Conservation (phyloP, 768 basidiomycete species). For the Phanerochaete carnosa region DNA sequence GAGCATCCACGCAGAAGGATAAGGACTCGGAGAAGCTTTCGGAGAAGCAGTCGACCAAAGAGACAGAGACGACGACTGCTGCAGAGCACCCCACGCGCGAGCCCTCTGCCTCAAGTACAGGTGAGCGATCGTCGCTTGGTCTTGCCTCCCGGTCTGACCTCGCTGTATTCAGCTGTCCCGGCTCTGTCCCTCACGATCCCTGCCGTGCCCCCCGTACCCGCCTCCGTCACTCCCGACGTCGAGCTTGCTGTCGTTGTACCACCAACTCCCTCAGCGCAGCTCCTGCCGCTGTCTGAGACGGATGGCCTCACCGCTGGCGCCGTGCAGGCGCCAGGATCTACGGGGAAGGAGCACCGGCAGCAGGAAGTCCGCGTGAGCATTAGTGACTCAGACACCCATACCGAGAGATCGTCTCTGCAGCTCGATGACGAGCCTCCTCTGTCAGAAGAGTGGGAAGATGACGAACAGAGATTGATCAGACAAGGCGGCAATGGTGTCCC, state of each 20-base stretch:
- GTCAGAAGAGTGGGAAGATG: conserved; percentile 67
- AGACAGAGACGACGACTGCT: background rate
- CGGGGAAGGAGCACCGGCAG: conserved; percentile 35
- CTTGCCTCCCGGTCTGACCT: background rate
- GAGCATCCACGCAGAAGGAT: conserved; percentile 15
- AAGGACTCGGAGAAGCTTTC: conserved; percentile 20
- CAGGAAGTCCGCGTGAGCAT: conserved; percentile 32
- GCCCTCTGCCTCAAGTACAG: conserved; percentile 20
- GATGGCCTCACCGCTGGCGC: conserved; percentile 88
- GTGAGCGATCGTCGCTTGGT: conserved; percentile 11
- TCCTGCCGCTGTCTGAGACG: conserved; percentile 68
- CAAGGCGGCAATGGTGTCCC: conserved; percentile 94
- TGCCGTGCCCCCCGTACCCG: conserved; percentile 5
- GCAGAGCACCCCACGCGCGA: conserved; percentile 16
- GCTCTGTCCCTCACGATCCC: conserved; percentile 15
- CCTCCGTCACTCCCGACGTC: background rate
- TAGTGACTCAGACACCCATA: conserved; percentile 43
- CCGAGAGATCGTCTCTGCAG: conserved; percentile 53
- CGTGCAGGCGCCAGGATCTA: conserved; percentile 87
- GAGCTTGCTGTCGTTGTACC: conserved; percentile 41
- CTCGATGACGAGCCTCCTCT: conserved; percentile 54
- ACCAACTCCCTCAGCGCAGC: conserved; percentile 43
- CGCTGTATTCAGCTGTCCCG: conserved; percentile 9
- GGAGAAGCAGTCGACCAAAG: conserved; percentile 20
- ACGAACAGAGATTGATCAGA: conserved; percentile 84